phyloP scores from a whole-genome alignment of 495 filamentous ascomycete species.

The Xylaria bambusicola region DNA sequence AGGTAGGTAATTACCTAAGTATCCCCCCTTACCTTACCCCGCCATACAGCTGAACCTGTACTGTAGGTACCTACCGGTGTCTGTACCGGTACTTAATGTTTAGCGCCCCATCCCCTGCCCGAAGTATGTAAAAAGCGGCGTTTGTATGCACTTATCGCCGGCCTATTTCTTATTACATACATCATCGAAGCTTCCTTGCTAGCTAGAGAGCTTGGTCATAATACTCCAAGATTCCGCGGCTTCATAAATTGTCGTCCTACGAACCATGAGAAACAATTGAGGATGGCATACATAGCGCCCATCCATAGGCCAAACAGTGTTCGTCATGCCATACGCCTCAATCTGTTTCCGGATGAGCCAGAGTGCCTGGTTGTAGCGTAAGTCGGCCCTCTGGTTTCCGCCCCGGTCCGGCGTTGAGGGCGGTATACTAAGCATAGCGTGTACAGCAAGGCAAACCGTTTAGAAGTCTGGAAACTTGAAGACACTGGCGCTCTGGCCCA shows the following conservation, averaged over 20 bases:
- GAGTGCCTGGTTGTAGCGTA: constrained; percentile 88
- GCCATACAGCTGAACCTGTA: too few species aligned
- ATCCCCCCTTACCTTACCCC: too few species aligned
- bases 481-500: constrained; percentile 50
- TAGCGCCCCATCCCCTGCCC: too few species aligned
- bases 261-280: constrained; percentile 26
- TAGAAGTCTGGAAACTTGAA: constrained; percentile 75
- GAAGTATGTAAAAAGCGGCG: too few species aligned
- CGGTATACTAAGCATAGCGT: constrained; percentile 12
- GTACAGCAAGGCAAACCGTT: constrained; percentile 80
- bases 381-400: constrained; percentile 31
- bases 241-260: neutral
- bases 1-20: too few species aligned
- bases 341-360: constrained; percentile 70
- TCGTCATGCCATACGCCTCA: constrained; percentile 79
- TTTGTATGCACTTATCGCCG: constrained; percentile 33
- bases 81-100: too few species aligned
- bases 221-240: neutral
- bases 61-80: too few species aligned
- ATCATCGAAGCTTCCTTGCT: constrained; percentile 20
- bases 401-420: constrained; percentile 13
- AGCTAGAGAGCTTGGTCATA: constrained; percentile 3
- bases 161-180: constrained; percentile 6
- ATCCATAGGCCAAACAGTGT: constrained; percentile 91
- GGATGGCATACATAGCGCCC: constrained; percentile 92